Evolutionary conservation across 257 asterid genomes (phyloP), one percentile per base, ranked within the genome.

Genomic region (Fraxinus anomala): DNA sequence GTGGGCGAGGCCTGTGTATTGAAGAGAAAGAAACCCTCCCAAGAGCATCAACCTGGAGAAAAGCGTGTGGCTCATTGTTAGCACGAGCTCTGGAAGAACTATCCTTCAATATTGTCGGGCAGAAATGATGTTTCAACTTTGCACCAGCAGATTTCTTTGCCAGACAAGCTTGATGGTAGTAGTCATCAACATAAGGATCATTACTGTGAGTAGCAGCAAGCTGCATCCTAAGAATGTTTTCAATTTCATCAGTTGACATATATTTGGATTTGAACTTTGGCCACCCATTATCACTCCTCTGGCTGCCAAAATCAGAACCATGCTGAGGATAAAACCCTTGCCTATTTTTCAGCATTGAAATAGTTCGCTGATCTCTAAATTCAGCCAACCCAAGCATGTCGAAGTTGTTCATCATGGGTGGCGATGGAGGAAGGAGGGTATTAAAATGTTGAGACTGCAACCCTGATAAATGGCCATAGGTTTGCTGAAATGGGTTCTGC

Each of bases 41-140:
- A 36, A 91, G 98, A 75, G 99, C 98, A 87, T 95, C 99, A 67
- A 95, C 97, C 85, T 95, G 90, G 84, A 91, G 97, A 88, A 90
- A 91, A 71, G 97, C 85, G 76, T 90, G 98, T 33, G 96, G 92
- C 76, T 95, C 99, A 28, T 85, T 85, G 84, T 75, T 90, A 26
- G 92, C 81, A 76, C 91, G 96, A 81, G 89, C 68, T 80, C 87
- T 89, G 73, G 91, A 77, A 78, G 91, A 78, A 74, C 90, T 83
- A 77, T 93, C 98, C 76, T 88, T 84, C 85, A 90, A 75, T 73
- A 80, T 84, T 81, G 83, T 82, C 0, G 99, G 99, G 81, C 97
- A 93, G 88, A 95, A 95, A 80, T 91, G 99, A 85, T 90, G 99
- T 83, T 74, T 95, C 85, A 89, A 74, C 88, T 89, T 88, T 40